Base-by-base conservation (phyloP, 352 stramenopile species). In the Phytopythium cucurbitacearum region DNA sequence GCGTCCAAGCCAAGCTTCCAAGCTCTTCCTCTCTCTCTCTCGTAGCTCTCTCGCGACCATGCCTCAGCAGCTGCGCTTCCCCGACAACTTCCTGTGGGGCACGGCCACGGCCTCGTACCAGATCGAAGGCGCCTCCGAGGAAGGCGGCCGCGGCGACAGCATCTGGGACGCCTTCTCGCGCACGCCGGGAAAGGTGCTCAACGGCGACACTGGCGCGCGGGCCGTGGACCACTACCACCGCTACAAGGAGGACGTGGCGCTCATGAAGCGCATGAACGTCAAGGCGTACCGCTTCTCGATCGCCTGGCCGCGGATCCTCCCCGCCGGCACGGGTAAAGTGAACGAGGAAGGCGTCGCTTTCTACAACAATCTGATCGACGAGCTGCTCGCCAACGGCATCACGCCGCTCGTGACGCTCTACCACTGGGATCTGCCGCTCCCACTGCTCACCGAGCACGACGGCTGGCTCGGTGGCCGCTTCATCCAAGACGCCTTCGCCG, bases 341-440 rank as follows among this genome's bases (percentile, higher is more conserved):
- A 98, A 97, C 72, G 72, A 85, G 38, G 69, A 78, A 16, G 92
- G 92, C 28, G 73, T 98, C 9, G 60, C 60, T 0, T 97, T 97
- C 71, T 98, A 98, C 76, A 90, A 94, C 63, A 43, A 69, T 10
- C 52, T 98, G 0, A 95, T 98, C 64, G 65, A 97, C 59, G 68
- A 76, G 38, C 68, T 98, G n/a, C 36, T 97, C 12, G 74, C 62
- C 16, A 69, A 80, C 35, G 78, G 69, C 49, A 98, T 98, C 55
- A 75, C 85, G 49, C 94, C 94, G 38, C 81, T 88, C 42, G 84
- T 97, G 12, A 98, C 94, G 16, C 61, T 99, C n/a, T 98, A 97
- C 65, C 95, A 99, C 69, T 98, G 95, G 95, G 95, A 99, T 65
- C 59, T 98, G 28, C 94, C 94, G 7, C 71, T 97, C 46, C 54